These are phyloP conservation scores for Fusarium penzigii DNA, from an alignment of 2,329 filamentous ascomycete genomes.

Conservation along the genomic window DNA sequence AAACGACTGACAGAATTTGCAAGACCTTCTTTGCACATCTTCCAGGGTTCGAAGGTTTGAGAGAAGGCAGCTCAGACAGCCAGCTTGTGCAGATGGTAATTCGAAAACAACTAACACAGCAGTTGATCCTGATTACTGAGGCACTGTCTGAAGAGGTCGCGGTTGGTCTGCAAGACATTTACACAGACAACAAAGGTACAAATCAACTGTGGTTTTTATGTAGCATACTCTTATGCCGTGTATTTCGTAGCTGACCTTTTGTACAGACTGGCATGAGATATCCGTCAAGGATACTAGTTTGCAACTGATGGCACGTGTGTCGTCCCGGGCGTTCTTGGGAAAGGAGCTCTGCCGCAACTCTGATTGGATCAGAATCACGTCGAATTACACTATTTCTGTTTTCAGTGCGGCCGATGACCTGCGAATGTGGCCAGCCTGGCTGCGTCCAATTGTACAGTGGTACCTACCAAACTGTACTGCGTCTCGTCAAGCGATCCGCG, in stretches of 20 bases:
- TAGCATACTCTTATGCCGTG: no score
- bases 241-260: no score
- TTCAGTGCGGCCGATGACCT: not conserved
- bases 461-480: not conserved
- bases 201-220: no score
- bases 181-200: not conserved
- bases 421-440: not conserved
- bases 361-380: not conserved
- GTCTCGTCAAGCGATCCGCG: not conserved
- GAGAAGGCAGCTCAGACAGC: not conserved
- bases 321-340: not conserved
- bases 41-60: slow-evolving; percentile 1
- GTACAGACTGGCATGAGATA: not conserved
- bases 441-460: not conserved
- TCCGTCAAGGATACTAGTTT: not conserved
- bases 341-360: not conserved
- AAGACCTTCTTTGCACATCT: slow-evolving; percentile 1
- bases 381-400: not conserved
- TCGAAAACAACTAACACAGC: not conserved
- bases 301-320: not conserved
- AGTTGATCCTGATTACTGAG: not conserved
- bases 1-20: not conserved
- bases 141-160: not conserved
- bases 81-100: not conserved
- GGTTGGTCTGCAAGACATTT: not conserved